Conservation (phyloP, 768 basidiomycete species). For the Macrolepiota dolichaula region DNA sequence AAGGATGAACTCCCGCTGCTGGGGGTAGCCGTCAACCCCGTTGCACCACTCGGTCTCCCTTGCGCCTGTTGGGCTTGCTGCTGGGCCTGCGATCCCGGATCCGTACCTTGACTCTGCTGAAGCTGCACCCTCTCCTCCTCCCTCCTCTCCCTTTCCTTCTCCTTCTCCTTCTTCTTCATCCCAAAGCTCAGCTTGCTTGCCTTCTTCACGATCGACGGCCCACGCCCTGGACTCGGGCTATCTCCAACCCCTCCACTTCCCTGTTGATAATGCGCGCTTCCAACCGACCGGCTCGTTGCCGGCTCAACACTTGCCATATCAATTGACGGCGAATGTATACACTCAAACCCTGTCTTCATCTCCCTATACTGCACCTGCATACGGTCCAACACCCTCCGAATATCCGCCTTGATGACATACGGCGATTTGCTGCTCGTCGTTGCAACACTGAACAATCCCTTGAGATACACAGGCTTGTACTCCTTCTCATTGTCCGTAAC, state of each 20-base stretch:
- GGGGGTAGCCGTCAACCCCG: slow-evolving; percentile 57
- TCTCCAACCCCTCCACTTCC: slow-evolving; percentile 42
- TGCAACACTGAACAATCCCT: slow-evolving; percentile 94
- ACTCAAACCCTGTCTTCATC: slow-evolving; percentile 90
- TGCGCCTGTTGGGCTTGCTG: slow-evolving; percentile 21
- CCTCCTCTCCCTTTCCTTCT: slow-evolving; percentile 43
- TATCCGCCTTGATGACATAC: slow-evolving; percentile 75
- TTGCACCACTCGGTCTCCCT: slow-evolving; percentile 38
- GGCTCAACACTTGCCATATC: slow-evolving; percentile 74
- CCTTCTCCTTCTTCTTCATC: slow-evolving; percentile 52
- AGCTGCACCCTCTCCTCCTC: slow-evolving; percentile 33
- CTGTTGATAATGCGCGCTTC: slow-evolving; percentile 28
- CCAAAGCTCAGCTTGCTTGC: slow-evolving; percentile 78
- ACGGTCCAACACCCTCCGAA: slow-evolving; percentile 82
- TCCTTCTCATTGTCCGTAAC: slow-evolving; percentile 49
- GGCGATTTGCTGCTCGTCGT: slow-evolving; percentile 93
- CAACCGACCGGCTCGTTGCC: slow-evolving; percentile 20
- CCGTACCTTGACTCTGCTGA: not conserved
- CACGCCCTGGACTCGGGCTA: slow-evolving; percentile 24
- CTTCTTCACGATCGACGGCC: slow-evolving; percentile 65
- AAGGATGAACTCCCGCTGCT: slow-evolving; percentile 82
- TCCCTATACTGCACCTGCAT: slow-evolving; percentile 96
- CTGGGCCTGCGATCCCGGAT: slow-evolving; percentile 1
- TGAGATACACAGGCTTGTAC: slow-evolving; percentile 92
- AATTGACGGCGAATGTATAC: slow-evolving; percentile 93